phyloP scores from a whole-genome alignment of 345 rosid genomes.

The Salix arbutifolia region DNA sequence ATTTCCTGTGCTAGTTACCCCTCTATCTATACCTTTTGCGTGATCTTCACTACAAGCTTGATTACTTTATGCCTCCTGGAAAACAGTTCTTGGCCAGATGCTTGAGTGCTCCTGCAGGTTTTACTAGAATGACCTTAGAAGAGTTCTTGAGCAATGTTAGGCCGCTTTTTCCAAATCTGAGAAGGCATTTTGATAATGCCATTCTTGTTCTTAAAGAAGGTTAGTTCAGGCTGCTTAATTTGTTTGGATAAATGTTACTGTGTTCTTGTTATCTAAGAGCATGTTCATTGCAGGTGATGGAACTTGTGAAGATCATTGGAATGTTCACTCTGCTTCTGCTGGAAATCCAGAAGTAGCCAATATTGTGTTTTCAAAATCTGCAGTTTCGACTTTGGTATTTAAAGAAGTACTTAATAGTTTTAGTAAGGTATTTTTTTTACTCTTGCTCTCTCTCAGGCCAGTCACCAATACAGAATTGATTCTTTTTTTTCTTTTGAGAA shows the following conservation, averaged over 20 bases:
- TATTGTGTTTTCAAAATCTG: slow-evolving; percentile 42
- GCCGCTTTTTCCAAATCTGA: slow-evolving; percentile 52
- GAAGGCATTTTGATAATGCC: slow-evolving; percentile 49
- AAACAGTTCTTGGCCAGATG: slow-evolving; percentile 39
- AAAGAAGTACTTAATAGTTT: slow-evolving; percentile 67
- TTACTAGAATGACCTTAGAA: slow-evolving; percentile 35
- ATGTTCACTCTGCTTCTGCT: slow-evolving; percentile 45
- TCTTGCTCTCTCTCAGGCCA: slow-evolving; percentile 4
- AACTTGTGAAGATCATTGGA: slow-evolving; percentile 67
- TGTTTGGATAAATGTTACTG: neutral
- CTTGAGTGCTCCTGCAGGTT: slow-evolving; percentile 35
- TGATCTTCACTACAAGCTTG: slow-evolving; percentile 68
- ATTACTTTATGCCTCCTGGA: slow-evolving; percentile 41
- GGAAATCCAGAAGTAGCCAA: slow-evolving; percentile 49
- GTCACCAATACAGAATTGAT: neutral
- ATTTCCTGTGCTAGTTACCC: slow-evolving; percentile 55
- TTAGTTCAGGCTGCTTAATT: slow-evolving; percentile 23
- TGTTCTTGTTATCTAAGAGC: slow-evolving; percentile 18
- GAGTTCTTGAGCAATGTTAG: slow-evolving; percentile 42
- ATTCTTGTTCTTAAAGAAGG: slow-evolving; percentile 56
- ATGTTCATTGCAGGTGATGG: slow-evolving; percentile 44
- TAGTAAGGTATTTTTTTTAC: slow-evolving; percentile 46
- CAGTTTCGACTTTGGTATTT: slow-evolving; percentile 42
- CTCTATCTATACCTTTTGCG: slow-evolving; percentile 59
- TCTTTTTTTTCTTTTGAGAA: too few species aligned